Conservation (phyloP, 306 rosid genomes). For the Quercus glauca region DNA sequence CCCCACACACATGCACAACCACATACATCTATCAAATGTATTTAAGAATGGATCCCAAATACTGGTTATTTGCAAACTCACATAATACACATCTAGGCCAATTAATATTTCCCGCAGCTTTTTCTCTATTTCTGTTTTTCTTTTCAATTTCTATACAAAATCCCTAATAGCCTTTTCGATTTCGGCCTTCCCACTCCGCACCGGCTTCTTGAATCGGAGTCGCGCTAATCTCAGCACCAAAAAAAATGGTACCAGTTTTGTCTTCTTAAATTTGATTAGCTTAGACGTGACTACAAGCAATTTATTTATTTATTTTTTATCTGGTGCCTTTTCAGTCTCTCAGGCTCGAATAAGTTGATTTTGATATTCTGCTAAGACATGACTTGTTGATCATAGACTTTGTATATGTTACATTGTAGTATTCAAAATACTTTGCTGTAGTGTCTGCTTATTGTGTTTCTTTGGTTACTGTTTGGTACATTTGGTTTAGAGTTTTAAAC, state of each 20-base stretch:
- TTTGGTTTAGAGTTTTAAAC: background rate
- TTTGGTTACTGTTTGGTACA: background rate
- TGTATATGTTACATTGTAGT: background rate
- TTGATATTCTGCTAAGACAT: background rate
- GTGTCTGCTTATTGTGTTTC: background rate
- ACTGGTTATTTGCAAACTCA: no score
- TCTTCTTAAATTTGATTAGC: background rate
- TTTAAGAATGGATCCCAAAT: no score
- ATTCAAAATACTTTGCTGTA: background rate
- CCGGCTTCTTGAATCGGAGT: background rate
- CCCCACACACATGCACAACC: no score
- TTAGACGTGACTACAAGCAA: no score
- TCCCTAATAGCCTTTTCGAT: background rate
- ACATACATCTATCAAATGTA: no score
- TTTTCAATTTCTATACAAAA: background rate
- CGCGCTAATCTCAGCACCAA: background rate
- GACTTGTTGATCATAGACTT: conserved; percentile 15
- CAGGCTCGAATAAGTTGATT: conserved; percentile 22
- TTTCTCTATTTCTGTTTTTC: no score
- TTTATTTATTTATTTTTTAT: background rate
- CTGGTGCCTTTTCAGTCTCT: conserved; percentile 31
- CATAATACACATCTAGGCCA: no score
- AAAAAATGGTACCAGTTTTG: conserved; percentile 22
- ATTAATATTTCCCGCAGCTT: no score
- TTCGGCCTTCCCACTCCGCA: background rate